Base-by-base conservation (phyloP, 2,329 filamentous ascomycete species). In the Colletotrichum costaricense region DNA sequence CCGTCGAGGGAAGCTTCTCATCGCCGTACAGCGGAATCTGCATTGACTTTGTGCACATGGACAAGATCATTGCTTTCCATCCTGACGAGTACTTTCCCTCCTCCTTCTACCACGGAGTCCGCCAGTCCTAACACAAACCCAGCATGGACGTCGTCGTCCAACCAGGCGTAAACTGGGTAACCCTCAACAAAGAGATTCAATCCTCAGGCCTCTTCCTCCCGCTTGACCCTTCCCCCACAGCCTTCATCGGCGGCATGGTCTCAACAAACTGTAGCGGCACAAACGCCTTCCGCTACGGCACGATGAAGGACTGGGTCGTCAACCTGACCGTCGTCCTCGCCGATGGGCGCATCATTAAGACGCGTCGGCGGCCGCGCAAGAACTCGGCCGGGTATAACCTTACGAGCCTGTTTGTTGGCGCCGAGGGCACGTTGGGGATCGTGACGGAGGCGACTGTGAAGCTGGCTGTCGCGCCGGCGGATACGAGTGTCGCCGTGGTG, bases 271-370 rank as follows among this genome's bases (percentile, higher is more conserved):
- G 92, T 82, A 91, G 86, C 66, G 88, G 88, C 0, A 90, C 89
- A 0, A 90, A 90, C 76, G 88, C 89, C 1, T 85, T 89, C 69
- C 84, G 92, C 64, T 94, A 94, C 77, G 93, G 93, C 0, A 93
- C 92, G 0, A 94, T 94, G 93, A 93, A 92, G 76, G 93, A 94
- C 75, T 94, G 91, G 87, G 92, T 94, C 1, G 84, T 94, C 72
- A 93, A 92, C 75, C 80, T 94, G 28, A 94, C 92, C 0, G 91
- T 93, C 0, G 93, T 94, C 0, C 85, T 94, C 55, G 89, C 92
- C 1, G 92, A 94, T 78, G 93, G 93, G 1, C 88, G 86, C 0
- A 72, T 85, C 22, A 90, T 95, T 80, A 94, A 93, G 78, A 94
- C 93, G 0, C 85, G 92, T 12, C 85, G 87, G 49, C 85, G 93